Conservation (phyloP, 495 filamentous ascomycete species). For the Penicillium silybi region DNA sequence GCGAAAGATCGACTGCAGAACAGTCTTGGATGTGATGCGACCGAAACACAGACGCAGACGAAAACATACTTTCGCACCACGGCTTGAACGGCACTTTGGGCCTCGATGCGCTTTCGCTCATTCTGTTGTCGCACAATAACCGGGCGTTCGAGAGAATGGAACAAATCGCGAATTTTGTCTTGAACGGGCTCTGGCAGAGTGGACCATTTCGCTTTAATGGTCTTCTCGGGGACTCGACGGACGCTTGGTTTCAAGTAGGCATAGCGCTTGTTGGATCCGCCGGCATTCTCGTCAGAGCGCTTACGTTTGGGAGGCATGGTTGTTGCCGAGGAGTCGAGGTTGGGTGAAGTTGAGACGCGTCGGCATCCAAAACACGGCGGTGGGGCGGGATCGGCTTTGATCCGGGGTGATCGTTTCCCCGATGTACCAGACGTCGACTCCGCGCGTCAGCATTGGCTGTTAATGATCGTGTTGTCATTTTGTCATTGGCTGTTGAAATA, state of each 20-base stretch:
- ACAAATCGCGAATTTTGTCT: slow-evolving; percentile 49
- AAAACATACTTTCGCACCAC: slow-evolving; percentile 42
- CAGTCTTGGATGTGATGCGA: not conserved
- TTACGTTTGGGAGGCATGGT: slow-evolving; percentile 40
- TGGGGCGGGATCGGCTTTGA: not conserved
- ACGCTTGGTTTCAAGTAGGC: slow-evolving; percentile 48
- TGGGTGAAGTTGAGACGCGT: not conserved
- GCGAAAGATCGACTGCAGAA: not conserved
- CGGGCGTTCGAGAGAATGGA: slow-evolving; percentile 51
- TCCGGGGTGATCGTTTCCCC: not conserved
- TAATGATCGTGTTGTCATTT: too few relatives aligned
- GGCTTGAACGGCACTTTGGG: slow-evolving; percentile 48
- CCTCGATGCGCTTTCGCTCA: slow-evolving; percentile 53
- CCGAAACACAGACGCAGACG: not conserved
- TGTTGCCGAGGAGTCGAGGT: not conserved
- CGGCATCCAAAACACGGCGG: not conserved
- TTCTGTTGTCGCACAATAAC: slow-evolving; percentile 52
- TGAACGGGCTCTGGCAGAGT: slow-evolving; percentile 48
- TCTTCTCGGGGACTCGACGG: slow-evolving; percentile 51
- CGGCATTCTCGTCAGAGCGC: slow-evolving; percentile 19
- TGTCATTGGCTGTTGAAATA: too few relatives aligned
- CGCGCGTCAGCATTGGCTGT: too few relatives aligned
- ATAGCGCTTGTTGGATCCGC: slow-evolving; percentile 30
- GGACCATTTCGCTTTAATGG: slow-evolving; percentile 58
- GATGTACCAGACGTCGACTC: not conserved